Conservation (phyloP, 345 rosid genomes). For the Eucalyptus globulus region DNA sequence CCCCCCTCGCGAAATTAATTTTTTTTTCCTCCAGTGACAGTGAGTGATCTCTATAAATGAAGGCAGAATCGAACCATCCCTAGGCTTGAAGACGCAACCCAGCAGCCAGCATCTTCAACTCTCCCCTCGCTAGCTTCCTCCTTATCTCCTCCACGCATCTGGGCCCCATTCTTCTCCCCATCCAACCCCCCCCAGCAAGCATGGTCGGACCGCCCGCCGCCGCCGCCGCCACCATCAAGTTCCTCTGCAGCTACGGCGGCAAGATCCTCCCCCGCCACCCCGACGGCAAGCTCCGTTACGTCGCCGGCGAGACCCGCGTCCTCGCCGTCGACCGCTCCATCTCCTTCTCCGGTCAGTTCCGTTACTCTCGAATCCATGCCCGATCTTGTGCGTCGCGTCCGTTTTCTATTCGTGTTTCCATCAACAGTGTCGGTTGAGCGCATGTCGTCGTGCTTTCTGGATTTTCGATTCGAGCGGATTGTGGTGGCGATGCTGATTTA, state of each 20-base stretch:
- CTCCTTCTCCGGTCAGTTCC: conserved; percentile 50
- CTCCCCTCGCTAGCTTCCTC: not conserved
- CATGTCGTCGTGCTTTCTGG: not conserved
- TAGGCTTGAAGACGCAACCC: conserved; percentile 31
- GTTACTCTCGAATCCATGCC: not conserved
- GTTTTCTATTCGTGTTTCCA: not conserved
- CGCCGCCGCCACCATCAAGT: conserved; percentile 29
- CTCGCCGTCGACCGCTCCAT: conserved; percentile 68
- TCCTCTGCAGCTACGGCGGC: conserved; percentile 89
- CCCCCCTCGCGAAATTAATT: not conserved
- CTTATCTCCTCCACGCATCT: not conserved
- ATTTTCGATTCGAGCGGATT: not conserved
- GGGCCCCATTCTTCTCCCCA: not conserved
- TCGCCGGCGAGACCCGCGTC: conserved; percentile 86
- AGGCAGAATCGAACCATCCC: not conserved
- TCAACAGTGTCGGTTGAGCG: not conserved
- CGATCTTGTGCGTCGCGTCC: not conserved
- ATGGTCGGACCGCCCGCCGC: conserved; percentile 25
- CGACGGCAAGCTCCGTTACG: conserved; percentile 81
- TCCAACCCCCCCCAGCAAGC: not conserved
- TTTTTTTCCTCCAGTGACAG: not conserved
- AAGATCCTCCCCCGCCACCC: conserved; percentile 74
- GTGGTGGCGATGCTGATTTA: not conserved
- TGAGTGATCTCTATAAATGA: conserved; percentile 28
- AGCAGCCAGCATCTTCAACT: not conserved